These are phyloP conservation scores for Chrysoporthe austroafricana DNA, from an alignment of 2,329 filamentous ascomycete genomes.

Conservation along the genomic window DNA sequence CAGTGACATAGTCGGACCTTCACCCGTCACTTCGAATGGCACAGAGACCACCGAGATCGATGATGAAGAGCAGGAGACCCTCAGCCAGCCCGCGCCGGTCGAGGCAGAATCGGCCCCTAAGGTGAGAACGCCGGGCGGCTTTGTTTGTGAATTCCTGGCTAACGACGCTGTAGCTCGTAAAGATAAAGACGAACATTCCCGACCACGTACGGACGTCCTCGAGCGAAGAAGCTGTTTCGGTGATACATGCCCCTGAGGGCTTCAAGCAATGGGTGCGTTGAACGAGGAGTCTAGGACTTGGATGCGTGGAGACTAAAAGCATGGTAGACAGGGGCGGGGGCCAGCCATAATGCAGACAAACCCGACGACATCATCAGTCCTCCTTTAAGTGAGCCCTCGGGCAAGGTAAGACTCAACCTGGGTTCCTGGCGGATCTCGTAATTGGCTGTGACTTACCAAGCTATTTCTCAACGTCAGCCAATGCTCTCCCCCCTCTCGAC, in stretches of 20 bases:
- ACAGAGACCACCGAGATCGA: slow-evolving; percentile 85
- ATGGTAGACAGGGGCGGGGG: slow-evolving; percentile 43
- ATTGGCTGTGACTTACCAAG: slow-evolving; percentile 10
- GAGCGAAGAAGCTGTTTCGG: slow-evolving; percentile 81
- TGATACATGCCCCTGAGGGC: slow-evolving; percentile 86
- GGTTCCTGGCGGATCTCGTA: too few species aligned
- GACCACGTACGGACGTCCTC: slow-evolving; percentile 61
- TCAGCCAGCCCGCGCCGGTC: slow-evolving; percentile 35
- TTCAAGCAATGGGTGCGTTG: slow-evolving; percentile 76
- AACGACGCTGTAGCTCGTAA: slow-evolving; percentile 45
- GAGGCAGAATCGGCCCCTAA: slow-evolving; percentile 43
- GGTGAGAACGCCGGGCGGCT: slow-evolving; percentile 34
- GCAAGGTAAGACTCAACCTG: slow-evolving; percentile 39
- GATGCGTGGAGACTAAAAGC: slow-evolving; percentile 31
- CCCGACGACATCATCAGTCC: slow-evolving; percentile 42
- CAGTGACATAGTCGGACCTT: slow-evolving; percentile 76
- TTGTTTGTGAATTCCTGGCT: slow-evolving; percentile 31
- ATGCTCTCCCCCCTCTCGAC: slow-evolving; percentile 76
- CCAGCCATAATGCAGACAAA: slow-evolving; percentile 32
- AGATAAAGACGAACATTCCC: slow-evolving; percentile 61
- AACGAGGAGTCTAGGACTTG: slow-evolving; percentile 1
- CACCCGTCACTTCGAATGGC: slow-evolving; percentile 83
- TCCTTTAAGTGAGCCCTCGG: slow-evolving; percentile 40
- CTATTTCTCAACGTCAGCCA: slow-evolving; percentile 48
- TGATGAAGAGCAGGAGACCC: slow-evolving; percentile 70